Evolutionary conservation across 129 eudicot species (phyloP), one percentile per base, ranked within the genome.

Genomic region (Escallonia herrerae): DNA sequence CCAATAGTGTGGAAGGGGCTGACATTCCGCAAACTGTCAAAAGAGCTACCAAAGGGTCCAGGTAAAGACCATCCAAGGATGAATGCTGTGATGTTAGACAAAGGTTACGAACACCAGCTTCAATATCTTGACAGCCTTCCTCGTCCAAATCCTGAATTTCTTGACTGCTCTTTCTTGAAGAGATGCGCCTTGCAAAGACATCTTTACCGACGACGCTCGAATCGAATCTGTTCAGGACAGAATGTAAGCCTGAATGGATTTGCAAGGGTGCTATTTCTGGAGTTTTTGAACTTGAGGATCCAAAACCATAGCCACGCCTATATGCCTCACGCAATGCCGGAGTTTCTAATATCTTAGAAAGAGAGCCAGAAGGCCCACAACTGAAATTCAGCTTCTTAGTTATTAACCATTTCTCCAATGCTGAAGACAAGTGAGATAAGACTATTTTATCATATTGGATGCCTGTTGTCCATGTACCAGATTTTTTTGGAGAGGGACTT

Each of bases 401-500:
- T 68, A 75, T 56, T 70, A 94, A 79, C 95, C 93, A 94, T 56
- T 84, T 89, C 61, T 61, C 76, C 64, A 94, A 69, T 56, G 85
- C 82, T 0, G 97, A 74, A 15, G 95, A 82, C 57, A 89, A 8
- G 68, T 87, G 95, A 58, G 93, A 71, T 66, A 66, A 62, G 37
- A 60, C 74, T 39, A 76, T 71, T n/a, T 74, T 54, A 40, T 70
- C 75, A 44, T 65, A 62, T 77, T 77, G 79, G 37, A 44, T 64
- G 58, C 85, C 90, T 94, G 80, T 82, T 13, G 77, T 72, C 99
- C 99, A 94, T 15, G 96, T 90, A 63, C 71, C 66, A 56, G 71
- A 55, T 38, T 75, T 86, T 61, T 80, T 82, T 8, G 99, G 99
- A 8, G 99, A 94, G 40, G 99, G 99, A 72, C 99, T 94, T 77